phyloP scores from a whole-genome alignment of 352 stramenopile species.

The Aphanomyces euteiches region DNA sequence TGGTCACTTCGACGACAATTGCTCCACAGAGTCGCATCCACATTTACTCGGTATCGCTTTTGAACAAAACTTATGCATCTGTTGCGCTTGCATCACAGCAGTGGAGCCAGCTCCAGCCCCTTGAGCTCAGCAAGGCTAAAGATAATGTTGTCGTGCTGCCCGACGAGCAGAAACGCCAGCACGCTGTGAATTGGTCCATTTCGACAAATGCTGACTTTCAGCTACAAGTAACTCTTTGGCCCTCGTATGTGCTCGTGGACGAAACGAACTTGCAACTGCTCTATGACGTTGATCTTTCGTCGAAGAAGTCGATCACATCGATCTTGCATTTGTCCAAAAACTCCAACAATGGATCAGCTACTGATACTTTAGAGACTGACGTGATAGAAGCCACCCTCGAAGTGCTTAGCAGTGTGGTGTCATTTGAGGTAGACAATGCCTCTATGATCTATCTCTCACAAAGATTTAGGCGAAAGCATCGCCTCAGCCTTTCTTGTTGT shows the following conservation, averaged over 20 bases:
- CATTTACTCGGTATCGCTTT: conserved; percentile 62
- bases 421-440: not conserved
- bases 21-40: conserved; percentile 45
- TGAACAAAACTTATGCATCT: conserved; percentile 70
- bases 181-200: conserved; percentile 13
- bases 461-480: not conserved
- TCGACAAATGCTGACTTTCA: not conserved
- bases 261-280: conserved; percentile 2
- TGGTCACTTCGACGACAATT: conserved; percentile 66
- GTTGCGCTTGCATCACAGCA: conserved; percentile 73
- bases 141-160: conserved; percentile 11
- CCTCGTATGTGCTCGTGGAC: conserved; percentile 16
- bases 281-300: conserved; percentile 21
- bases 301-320: conserved; percentile 18
- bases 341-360: conserved; percentile 9
- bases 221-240: not conserved
- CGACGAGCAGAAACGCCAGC: not conserved
- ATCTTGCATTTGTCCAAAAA: conserved; percentile 6
- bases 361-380: conserved; percentile 25
- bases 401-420: not conserved
- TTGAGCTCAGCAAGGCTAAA: conserved; percentile 3
- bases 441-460: not conserved
- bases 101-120: conserved; percentile 46
- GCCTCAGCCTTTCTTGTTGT: conserved; percentile 19
- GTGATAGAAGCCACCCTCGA: conserved; percentile 27